Evolutionary conservation across 2,329 filamentous ascomycete species (phyloP).

Genomic region (Cladosporium sp.): DNA sequence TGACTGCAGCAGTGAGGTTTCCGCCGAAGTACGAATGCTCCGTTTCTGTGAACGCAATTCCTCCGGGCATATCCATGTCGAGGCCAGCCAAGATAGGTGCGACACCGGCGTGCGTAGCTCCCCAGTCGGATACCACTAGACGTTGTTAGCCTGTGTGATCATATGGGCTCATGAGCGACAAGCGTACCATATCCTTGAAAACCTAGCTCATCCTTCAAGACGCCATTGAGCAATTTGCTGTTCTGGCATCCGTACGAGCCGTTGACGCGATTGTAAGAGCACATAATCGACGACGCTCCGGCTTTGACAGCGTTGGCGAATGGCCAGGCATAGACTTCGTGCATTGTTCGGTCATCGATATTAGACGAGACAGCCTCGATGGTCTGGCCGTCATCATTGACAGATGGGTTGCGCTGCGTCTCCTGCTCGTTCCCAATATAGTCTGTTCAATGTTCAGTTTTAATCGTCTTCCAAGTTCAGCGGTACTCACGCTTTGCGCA

Average conservation of each 20-base stretch:
- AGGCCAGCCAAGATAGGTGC: conserved; percentile 38
- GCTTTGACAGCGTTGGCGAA: conserved; percentile 27
- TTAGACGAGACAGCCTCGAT: conserved; percentile 30
- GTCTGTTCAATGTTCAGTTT: conserved; percentile 61
- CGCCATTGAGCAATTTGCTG: conserved; percentile 58
- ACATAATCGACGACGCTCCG: conserved; percentile 29
- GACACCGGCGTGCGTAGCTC: conserved; percentile 22
- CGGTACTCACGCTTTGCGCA: conserved; percentile 44
- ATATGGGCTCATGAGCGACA: neutral
- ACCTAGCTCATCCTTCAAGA: conserved; percentile 66
- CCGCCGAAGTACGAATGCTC: conserved; percentile 24
- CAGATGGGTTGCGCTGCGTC: conserved; percentile 16
- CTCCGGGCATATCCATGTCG: conserved; percentile 61
- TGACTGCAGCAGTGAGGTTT: conserved; percentile 47
- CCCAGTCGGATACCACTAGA: conserved; percentile 77
- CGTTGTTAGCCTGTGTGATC: conserved; percentile 26
- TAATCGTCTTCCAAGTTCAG: conserved; percentile 36
- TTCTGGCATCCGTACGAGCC: conserved; percentile 58
- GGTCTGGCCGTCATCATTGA: conserved; percentile 20
- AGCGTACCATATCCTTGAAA: conserved; percentile 54
- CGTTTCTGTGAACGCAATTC: conserved; percentile 9
- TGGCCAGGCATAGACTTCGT: conserved; percentile 44
- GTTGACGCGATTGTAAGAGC: conserved; percentile 54
- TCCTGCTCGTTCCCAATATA: conserved; percentile 49
- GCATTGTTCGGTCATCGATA: conserved; percentile 54